Base-by-base conservation (phyloP, 169 alveolate genomes). In the Plasmodium coatneyi region DNA sequence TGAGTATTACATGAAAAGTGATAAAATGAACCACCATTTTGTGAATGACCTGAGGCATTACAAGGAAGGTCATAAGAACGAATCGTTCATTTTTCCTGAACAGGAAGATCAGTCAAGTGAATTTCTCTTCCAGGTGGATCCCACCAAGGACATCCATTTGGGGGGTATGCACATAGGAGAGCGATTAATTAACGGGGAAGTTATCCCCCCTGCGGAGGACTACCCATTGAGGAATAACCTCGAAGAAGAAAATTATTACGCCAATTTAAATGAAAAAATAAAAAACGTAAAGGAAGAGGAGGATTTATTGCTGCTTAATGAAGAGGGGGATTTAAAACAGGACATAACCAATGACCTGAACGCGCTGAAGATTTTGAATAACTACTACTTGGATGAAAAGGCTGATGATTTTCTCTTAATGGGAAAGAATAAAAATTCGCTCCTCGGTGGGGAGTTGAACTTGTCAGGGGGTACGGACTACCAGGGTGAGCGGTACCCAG, bases 311-410 rank as follows among this genome's bases (percentile, higher is more conserved):
- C 52, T 52, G 6, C 32, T 76, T 19, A 49, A 25, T 19, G 71
- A 52, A n/a, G 70, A 86, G 41, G 83, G 22, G 43, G 70, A 83
- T 28, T 14, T 54, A 5, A 86, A 86, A 49, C n/a, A 74, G 34
- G 60, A 86, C 46, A 12, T 71, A 14, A n/a, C 54, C 39, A 14
- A 74, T n/a, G 84, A 86, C 60, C 5, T 76, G 19, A 86, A 86
- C 46, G 86, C 80, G 22, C 46, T 86, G 46, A 86, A 86, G 7
- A 49, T 86, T 9, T n/a, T 86, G 66, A 86, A 86, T 86, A 78
- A 86, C 36, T 86, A 86, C 60, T 86, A 86, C n/a, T 19, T 74
- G 70, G 70, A 39, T 49, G 41, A 46, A n/a, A 76, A 86, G n/a
- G 19, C 80, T 28, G 52, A n/a, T 28, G 86, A 84, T 36, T 5